phyloP scores from a whole-genome alignment of 176 grass and related monocot genomes.

The Juncus effusus region DNA sequence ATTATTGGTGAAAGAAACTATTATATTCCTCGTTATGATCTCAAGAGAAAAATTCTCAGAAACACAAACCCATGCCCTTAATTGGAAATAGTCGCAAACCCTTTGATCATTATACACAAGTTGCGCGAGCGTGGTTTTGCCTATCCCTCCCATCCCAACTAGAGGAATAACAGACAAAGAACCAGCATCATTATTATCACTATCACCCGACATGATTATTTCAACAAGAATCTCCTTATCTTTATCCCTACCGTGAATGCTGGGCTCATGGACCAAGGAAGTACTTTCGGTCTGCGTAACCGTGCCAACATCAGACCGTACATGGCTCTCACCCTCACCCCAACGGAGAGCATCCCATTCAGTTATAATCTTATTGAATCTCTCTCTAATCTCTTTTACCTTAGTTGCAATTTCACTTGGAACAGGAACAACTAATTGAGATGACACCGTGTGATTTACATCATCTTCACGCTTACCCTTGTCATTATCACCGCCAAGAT shows the following conservation, averaged over 20 bases:
- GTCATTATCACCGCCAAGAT: neutral
- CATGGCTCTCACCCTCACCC: constrained; percentile 3
- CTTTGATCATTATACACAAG: constrained; percentile 34
- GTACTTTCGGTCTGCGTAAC: neutral
- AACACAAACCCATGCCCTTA: neutral
- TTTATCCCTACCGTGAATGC: no score
- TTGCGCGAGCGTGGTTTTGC: neutral
- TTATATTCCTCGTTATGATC: no score
- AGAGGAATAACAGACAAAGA: neutral
- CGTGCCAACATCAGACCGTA: neutral
- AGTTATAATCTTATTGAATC: constrained; percentile 23
- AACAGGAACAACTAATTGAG: neutral
- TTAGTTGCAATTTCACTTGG: neutral
- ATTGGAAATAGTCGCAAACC: constrained; percentile 4
- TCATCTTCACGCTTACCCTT: no score
- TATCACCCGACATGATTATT: neutral
- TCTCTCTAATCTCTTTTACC: neutral
- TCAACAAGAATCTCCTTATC: constrained; percentile 2
- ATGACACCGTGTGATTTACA: no score
- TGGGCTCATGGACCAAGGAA: neutral
- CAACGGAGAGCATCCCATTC: constrained; percentile 2
- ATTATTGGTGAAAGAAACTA: neutral
- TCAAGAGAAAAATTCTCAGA: no score
- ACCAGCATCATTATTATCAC: neutral
- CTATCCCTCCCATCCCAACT: neutral